These are phyloP conservation scores for Fusarium austroafricanum DNA, from an alignment of 2,329 filamentous ascomycete species.

Conservation along the genomic window DNA sequence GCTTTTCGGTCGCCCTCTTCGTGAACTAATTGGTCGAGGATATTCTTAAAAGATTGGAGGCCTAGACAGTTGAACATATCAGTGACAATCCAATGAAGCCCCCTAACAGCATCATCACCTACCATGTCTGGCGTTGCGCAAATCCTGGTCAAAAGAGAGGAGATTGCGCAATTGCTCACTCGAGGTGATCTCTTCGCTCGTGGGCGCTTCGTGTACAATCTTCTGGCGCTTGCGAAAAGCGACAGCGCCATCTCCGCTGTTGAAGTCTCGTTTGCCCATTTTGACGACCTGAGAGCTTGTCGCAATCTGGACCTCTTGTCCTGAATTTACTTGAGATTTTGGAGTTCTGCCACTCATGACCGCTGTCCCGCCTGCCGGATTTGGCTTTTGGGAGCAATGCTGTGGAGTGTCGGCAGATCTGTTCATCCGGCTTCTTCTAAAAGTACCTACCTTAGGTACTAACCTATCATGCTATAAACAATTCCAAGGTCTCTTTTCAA, in stretches of 20 bases:
- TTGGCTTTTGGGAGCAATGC: not conserved
- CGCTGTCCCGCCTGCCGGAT: constrained; percentile 47
- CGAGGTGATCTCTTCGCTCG: constrained; percentile 71
- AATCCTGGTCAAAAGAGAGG: constrained; percentile 77
- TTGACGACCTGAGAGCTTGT: constrained; percentile 37
- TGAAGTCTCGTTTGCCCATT: constrained; percentile 61
- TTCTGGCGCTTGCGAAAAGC: constrained; percentile 66
- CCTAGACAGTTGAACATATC: constrained; percentile 53
- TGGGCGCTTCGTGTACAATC: constrained; percentile 66
- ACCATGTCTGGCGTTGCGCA: constrained; percentile 74
- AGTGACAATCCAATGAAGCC: not conserved
- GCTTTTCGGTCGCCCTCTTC: constrained; percentile 55
- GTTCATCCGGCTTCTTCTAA: constrained; percentile 22
- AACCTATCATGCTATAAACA: not conserved
- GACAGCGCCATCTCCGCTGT: constrained; percentile 54
- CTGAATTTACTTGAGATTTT: constrained; percentile 50
- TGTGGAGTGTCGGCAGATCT: constrained; percentile 17
- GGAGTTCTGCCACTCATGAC: constrained; percentile 52
- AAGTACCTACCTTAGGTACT: too few relatives aligned
- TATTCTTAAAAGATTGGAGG: constrained; percentile 75
- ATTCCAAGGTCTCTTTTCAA: not conserved
- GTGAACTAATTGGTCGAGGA: constrained; percentile 74
- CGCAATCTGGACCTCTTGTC: constrained; percentile 29
- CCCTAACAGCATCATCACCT: constrained; percentile 36
- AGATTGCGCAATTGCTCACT: constrained; percentile 75